Percentiles rank a stretch among this genome's conserved stretches.
Conservation (phyloP, 441 rosid genomes). For the Euphorbia celastroides region DNA sequence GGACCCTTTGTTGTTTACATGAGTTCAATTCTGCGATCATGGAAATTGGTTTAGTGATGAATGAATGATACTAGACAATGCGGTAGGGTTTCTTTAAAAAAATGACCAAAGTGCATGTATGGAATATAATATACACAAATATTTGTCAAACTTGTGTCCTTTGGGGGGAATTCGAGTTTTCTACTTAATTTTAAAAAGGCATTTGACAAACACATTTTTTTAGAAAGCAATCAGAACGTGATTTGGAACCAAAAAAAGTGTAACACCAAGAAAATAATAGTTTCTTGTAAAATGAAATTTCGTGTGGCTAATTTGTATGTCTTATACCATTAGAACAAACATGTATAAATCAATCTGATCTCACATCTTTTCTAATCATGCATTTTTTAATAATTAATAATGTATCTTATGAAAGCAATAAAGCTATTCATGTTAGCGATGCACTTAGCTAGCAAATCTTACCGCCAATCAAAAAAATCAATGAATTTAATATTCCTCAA, state of each 20-base stretch:
- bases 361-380: not conserved
- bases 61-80: constrained; percentile 15
- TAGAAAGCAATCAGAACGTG: too few species aligned
- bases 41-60: constrained; percentile 14
- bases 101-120: constrained; percentile 13
- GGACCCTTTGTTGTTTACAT: constrained; percentile 3
- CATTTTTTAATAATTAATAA: too few species aligned
- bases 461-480: not conserved
- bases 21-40: constrained; percentile 12
- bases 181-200: too few species aligned
- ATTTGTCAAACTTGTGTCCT: not conserved
- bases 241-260: too few species aligned
- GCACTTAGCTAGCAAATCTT: not conserved
- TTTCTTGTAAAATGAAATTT: not conserved
- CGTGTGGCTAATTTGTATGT: not conserved
- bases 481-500: not conserved
- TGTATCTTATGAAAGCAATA: not conserved
- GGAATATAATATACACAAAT: constrained; percentile 1
- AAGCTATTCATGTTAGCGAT: not conserved
- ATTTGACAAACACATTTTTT: too few species aligned
- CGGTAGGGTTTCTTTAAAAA: constrained; percentile 22
- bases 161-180: too few species aligned
- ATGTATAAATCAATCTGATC: not conserved
- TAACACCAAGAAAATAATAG: too few species aligned
- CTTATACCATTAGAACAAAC: not conserved